Percentiles rank a stretch among this genome's conserved stretches.
Conservation (phyloP, 1,284 basidiomycete species). For the Puccinia brachypodii region DNA sequence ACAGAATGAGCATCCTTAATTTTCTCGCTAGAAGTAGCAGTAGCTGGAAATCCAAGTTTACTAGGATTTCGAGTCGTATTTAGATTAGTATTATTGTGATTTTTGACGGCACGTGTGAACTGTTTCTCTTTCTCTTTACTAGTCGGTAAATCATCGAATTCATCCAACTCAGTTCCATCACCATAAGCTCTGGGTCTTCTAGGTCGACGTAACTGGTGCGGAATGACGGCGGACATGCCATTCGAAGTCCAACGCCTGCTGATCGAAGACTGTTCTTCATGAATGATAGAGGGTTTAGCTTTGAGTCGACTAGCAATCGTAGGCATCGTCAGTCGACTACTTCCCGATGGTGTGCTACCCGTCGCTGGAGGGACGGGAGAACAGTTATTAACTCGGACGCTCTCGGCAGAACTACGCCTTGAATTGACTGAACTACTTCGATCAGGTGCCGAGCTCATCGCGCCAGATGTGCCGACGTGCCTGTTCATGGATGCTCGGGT, state of each 20-base stretch:
- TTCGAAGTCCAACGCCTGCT: background rate
- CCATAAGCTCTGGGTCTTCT: conserved; percentile 74
- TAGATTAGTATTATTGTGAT: background rate
- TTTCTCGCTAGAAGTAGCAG: conserved; percentile 58
- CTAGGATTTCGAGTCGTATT: background rate
- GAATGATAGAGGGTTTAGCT: conserved; percentile 45
- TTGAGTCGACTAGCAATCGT: conserved; percentile 45
- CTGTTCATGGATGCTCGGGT: conserved; percentile 33
- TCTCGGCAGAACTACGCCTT: conserved; percentile 16
- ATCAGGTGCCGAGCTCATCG: background rate
- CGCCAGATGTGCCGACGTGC: conserved; percentile 16
- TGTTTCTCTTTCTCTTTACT: conserved; percentile 75
- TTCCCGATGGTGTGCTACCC: conserved; percentile 2
- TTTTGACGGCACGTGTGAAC: conserved; percentile 54
- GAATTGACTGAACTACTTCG: conserved; percentile 29
- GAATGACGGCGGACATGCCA: background rate
- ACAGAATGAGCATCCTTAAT: conserved; percentile 39
- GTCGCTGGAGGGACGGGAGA: conserved; percentile 2
- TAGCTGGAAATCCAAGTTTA: background rate
- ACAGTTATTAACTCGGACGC: background rate
- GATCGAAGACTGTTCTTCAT: background rate
- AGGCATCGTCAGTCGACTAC: conserved; percentile 42
- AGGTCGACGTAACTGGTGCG: conserved; percentile 59
- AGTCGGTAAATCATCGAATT: conserved; percentile 81
- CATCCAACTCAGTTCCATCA: conserved; percentile 89